These are phyloP conservation scores for Suillus luteus DNA, from an alignment of 768 basidiomycete species.

Conservation along the genomic window DNA sequence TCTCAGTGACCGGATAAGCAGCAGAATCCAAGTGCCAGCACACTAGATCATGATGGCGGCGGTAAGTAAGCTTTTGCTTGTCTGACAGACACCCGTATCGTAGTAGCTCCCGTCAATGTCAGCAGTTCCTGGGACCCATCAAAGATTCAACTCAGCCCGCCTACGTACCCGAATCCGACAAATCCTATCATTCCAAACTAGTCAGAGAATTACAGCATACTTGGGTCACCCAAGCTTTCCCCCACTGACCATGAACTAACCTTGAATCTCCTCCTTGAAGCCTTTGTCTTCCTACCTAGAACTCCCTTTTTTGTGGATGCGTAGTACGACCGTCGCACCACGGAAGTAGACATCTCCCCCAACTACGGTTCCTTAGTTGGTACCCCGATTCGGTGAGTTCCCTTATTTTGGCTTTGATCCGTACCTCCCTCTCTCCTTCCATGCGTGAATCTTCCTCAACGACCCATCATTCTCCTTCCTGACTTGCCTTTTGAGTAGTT, in stretches of 20 bases:
- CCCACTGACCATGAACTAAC: no score
- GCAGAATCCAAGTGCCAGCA: neutral
- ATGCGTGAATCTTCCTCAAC: slow-evolving; percentile 7
- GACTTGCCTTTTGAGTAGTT: neutral
- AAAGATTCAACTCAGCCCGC: slow-evolving; percentile 18
- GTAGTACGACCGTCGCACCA: neutral
- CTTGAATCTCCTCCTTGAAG: neutral
- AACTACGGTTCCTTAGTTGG: slow-evolving; percentile 12
- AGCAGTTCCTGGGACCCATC: slow-evolving; percentile 16
- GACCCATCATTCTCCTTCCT: slow-evolving; percentile 8
- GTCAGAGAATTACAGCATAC: slow-evolving; percentile 17
- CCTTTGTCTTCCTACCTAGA: neutral
- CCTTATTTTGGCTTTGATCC: slow-evolving; percentile 10
- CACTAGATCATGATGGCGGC: slow-evolving; percentile 2
- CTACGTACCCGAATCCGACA: slow-evolving; percentile 13
- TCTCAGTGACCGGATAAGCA: slow-evolving; percentile 1
- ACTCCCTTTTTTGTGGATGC: neutral
- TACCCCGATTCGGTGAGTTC: slow-evolving; percentile 10
- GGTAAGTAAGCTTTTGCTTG: slow-evolving; percentile 4
- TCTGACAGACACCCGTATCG: neutral
- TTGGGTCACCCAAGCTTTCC: neutral
- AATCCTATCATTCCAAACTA: slow-evolving; percentile 17
- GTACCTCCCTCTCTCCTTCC: slow-evolving; percentile 6
- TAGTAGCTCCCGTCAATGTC: slow-evolving; percentile 2
- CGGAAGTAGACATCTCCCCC: slow-evolving; percentile 9